Evolutionary conservation across 805 yeast species (phyloP), one percentile per base, ranked within the genome.

Genomic region (Pichia occidentalis): DNA sequence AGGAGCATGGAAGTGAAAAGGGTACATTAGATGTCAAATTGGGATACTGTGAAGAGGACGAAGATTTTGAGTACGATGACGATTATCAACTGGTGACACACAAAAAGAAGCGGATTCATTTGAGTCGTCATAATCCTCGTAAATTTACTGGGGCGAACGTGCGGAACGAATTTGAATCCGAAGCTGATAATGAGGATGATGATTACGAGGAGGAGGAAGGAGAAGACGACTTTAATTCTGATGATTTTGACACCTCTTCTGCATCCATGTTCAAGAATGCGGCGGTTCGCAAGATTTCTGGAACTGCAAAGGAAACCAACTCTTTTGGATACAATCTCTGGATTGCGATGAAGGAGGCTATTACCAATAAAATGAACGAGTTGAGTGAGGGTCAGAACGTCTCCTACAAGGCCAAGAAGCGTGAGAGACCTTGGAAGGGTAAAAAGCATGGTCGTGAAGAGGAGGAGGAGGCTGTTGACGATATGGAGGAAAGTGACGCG

Each of bases 401-500:
- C n/a, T n/a, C n/a, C n/a, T n/a, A n/a, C n/a, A n/a, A n/a, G n/a
- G n/a, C n/a, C n/a, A n/a, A n/a, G n/a, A n/a, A n/a, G n/a, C n/a
- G n/a, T n/a, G 22, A 18, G 2, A 10, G 17, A 12, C 12, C 29
- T 21, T 14, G 21, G 14, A 18, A 16, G 9, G 26, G 8, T 10
- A 19, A 32, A 13, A 38, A 24, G 11, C 9, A 30, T 9, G 14
- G 24, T n/a, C 25, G 24, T 22, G 14, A 12, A 20, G 35, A 30
- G 13, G n/a, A 9, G 16, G 28, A 9, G 9, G 20, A 26, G 3
- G 24, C 17, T 31, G 27, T n/a, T 16, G 36, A 26, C 11, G 36
- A 17, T 18, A 63, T 54, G 16, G 63, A 52, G 27, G 57, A 54
- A 26, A 57, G 47, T 3, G 79, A 75, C 20, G 69, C 62, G 16